Percentiles rank a stretch among this genome's conserved stretches.
These are phyloP conservation scores for Rhododendron williamsianum DNA, from an alignment of 148 eudicot genomes.

Conservation along the genomic window DNA sequence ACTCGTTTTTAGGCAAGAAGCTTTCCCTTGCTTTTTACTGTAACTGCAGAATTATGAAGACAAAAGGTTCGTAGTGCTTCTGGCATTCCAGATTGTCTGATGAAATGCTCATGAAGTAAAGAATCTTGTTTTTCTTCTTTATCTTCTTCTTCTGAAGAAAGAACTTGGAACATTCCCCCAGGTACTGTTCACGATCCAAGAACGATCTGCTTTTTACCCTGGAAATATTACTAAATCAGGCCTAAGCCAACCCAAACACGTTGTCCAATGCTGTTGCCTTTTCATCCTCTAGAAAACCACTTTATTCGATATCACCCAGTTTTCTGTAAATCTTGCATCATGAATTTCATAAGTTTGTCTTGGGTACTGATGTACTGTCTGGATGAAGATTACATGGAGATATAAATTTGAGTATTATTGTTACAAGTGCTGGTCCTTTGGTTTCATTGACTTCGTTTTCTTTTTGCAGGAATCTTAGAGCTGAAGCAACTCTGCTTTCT, in stretches of 20 bases:
- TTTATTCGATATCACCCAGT: not conserved
- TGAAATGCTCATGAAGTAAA: not conserved
- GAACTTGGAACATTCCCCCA: not conserved
- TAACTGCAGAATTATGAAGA: not conserved
- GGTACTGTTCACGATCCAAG: not conserved
- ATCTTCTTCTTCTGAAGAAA: not conserved
- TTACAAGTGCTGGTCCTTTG: not conserved
- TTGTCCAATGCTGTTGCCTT: not conserved
- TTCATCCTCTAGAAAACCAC: not conserved
- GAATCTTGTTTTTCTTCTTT: not conserved
- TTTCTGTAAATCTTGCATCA: not conserved
- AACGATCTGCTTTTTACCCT: not conserved
- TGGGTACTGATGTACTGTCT: not conserved
- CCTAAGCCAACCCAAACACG: not conserved
- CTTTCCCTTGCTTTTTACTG: not conserved
- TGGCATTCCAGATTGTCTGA: not conserved
- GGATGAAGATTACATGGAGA: not conserved
- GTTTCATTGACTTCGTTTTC: not conserved
- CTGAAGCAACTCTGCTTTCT: conserved; percentile 31
- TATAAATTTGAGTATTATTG: not conserved
- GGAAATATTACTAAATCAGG: not conserved
- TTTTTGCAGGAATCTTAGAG: conserved; percentile 55
- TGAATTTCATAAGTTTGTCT: not conserved
- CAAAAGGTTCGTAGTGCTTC: not conserved
- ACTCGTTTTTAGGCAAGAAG: not conserved